Conservation (phyloP, 2,329 filamentous ascomycete species). For the Cercospora sp. region DNA sequence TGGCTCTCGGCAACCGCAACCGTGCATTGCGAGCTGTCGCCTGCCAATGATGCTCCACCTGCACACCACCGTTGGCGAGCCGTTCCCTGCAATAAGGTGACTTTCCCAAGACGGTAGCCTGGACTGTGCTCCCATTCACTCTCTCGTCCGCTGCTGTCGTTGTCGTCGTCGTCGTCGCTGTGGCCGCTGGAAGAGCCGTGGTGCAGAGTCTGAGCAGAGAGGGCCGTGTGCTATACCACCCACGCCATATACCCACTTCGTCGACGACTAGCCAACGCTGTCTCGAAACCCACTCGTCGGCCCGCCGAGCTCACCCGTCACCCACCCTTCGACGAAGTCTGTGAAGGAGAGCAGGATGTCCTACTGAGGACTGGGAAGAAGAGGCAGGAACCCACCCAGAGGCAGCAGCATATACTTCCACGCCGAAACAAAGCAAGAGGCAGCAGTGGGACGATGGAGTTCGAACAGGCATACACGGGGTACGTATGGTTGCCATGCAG, state of each 20-base stretch:
- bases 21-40: conserved; percentile 19
- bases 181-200: neutral
- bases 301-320: conserved; percentile 12
- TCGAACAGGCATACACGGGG: conserved; percentile 28
- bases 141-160: neutral
- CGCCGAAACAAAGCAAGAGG: conserved; percentile 4
- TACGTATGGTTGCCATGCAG: conserved; percentile 1
- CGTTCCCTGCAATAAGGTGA: conserved; percentile 25
- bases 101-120: conserved; percentile 17
- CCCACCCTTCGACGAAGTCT: conserved; percentile 8
- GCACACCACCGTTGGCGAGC: conserved; percentile 22
- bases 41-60: conserved; percentile 26
- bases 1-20: neutral
- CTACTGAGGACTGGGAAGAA: conserved; percentile 12
- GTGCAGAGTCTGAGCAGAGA: neutral
- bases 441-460: conserved; percentile 23
- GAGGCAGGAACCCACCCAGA: conserved; percentile 15
- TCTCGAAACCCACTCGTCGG: neutral
- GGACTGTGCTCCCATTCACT: neutral
- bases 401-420: conserved; percentile 20
- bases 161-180: neutral
- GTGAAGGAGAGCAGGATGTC: conserved; percentile 1
- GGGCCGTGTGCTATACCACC: neutral
- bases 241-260: neutral
- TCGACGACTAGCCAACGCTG: neutral